Base-by-base conservation (phyloP, 2,329 filamentous ascomycete species). In the Neonectria punicea region DNA sequence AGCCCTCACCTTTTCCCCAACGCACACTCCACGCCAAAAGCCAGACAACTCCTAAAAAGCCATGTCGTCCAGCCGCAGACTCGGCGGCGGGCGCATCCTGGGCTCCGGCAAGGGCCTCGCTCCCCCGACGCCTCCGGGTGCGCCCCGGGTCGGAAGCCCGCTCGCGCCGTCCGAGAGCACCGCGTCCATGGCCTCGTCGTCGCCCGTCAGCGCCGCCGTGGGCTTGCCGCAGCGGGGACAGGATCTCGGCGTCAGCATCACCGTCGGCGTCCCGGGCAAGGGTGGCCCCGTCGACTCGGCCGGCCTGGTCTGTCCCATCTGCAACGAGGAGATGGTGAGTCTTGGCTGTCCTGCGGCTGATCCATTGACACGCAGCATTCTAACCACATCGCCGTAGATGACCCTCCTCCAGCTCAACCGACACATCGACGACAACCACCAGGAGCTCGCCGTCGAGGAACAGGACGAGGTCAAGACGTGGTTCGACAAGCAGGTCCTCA, bases 381-480 rank as follows among this genome's bases (percentile, higher is more conserved):
- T 67, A 54, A 67, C 22, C 1, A 20, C 3, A 13, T 1, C 2
- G 11, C 3, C 20, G 25, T 53, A 97, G 93, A 86, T 98, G 75
- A 98, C 96, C 14, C 82, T 99, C 53, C 83, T 99, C 43, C 96
- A 99, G 81, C 84, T 99, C 44, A 98, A 99, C 77, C 89, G 85
- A 73, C 87, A 89, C 71, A 87, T 98, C 75, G 94, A 98, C 82
- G 94, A 98, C 77, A 89, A 85, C 67, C 94, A 98, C 81, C 92
- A 94, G 78, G 94, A 97, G 75, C 87, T 98, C 14, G 92, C 97
- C 76, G 92, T 93, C 69, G 87, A 93, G 66, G 91, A 94, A 76
- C 94, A 97, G 77, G 93, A 97, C 79, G 93, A 98, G 80, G 94
- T 97, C 73, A 97, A 97, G 82, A 95, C 94, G 44, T 98, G 94